Evolutionary conservation across 2,329 filamentous ascomycete species (phyloP), one percentile per base, ranked within the genome.

Genomic region (Sarocladiaceae sp.): DNA sequence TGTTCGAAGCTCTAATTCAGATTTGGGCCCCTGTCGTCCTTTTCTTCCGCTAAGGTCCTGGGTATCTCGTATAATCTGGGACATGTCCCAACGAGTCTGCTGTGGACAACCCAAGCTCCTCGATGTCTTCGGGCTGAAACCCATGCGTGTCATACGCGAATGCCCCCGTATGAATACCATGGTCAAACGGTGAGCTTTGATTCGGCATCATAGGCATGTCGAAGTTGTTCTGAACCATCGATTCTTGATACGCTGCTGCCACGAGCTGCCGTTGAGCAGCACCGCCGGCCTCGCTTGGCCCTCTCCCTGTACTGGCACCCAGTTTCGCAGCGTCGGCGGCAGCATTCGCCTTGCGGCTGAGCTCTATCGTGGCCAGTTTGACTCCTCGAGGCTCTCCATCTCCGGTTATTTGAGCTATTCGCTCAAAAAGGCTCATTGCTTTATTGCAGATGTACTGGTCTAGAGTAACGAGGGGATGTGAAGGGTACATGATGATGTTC

Each of bases 401-500:
- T 6, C 26, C 29, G n/a, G 33, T 7, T 3, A 10, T 32, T 12
- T 13, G 18, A 5, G 32, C 33, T 1, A 44, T 48, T 42, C 34
- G 53, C 23, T 63, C 53, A 21, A 62, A 58, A 0, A 64, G 43
- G 4, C 49, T 47, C 1, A 63, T 43, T 1, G 58, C 51, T 19
- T 57, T 57, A 11, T 52, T 43, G 4, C 55, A 50, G 2, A 65
- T 48, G 24, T 53, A 51, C 21, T 59, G 55, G 33, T 65, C 62
- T 4, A 54, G 33, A 3, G 54, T 45, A 5, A 62, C 49, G 0
- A 45, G 27, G 1, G 45, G 43, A 41, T 61, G 56, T 1, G 48
- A 48, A 1, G 61, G 63, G 7, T 58, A 50, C 13, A 61, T 45
- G 7, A 56, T 48, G 48, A 61, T 60, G 49, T 64, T 59, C 45